Conservation (phyloP, 257 asterid species). For the Nicotiana tomentosiformis region DNA sequence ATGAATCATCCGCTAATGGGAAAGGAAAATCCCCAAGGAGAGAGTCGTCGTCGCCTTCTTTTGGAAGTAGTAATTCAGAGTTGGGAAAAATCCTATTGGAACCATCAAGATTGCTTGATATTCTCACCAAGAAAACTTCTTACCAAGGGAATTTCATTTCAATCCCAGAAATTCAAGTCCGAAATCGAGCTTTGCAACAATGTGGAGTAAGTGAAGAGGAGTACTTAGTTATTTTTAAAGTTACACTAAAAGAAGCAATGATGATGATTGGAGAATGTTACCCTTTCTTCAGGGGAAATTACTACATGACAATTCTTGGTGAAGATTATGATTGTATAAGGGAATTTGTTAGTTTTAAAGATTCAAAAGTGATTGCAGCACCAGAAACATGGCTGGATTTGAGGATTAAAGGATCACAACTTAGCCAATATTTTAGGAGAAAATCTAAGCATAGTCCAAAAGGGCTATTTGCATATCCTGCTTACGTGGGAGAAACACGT, state of each 20-base stretch:
- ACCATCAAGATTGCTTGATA: conserved; percentile 56
- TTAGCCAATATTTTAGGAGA: conserved; percentile 66
- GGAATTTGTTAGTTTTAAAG: conserved; percentile 38
- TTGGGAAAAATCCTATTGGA: conserved; percentile 40
- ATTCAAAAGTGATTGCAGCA: conserved; percentile 54
- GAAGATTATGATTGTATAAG: conserved; percentile 42
- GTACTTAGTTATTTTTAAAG: conserved; percentile 42
- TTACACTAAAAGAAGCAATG: conserved; percentile 43
- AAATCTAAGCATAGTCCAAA: conserved; percentile 59
- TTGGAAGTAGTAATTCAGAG: conserved; percentile 41
- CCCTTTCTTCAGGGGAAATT: conserved; percentile 73
- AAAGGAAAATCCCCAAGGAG: conserved; percentile 42
- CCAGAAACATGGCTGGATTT: conserved; percentile 72
- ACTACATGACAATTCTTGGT: conserved; percentile 53
- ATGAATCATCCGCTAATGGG: conserved; percentile 34
- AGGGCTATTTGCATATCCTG: conserved; percentile 67
- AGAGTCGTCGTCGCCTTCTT: conserved; percentile 27
- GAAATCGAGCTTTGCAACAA: conserved; percentile 54
- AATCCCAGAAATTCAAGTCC: conserved; percentile 71
- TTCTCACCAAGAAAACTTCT: conserved; percentile 46
- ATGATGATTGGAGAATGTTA: conserved; percentile 66
- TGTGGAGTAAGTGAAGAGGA: conserved; percentile 65
- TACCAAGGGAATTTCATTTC: conserved; percentile 57
- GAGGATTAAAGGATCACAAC: conserved; percentile 84
- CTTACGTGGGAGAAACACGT: conserved; percentile 31